Base-by-base conservation (phyloP, 805 yeast species). In the Candida adriatica region DNA sequence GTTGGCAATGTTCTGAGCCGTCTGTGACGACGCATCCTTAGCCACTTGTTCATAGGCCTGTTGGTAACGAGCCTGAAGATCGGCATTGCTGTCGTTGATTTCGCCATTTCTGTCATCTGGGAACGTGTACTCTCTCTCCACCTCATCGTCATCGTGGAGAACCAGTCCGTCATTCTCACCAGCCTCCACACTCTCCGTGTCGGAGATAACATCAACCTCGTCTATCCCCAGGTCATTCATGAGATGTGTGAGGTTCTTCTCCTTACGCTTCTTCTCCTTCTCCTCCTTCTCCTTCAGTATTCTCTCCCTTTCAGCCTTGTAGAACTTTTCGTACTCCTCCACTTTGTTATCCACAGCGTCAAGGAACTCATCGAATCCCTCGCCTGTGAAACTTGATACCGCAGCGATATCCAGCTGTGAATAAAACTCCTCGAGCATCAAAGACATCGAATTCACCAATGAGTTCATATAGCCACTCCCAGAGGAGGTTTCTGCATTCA, bases 361-460 rank as follows among this genome's bases (percentile, higher is more conserved):
- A 49, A 90, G 55, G 50, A 92, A 90, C 15, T 87, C 95, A 51
- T 87, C 95, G 53, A 92, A 84, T 0, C 99, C 99, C 3, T 69
- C 80, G 13, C 98, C 99, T 0, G 97, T 88, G 50, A 75, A 82
- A 27, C 96, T 76, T 26, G 96, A 85, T 10, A 87, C 95, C n/a
- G 85, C 79, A 26, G 83, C 95, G 39, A 88, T 84, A 53, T 92
- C 97, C 41, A 92, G 62, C 37, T 88, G 88, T 1, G 94, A 79
- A 55, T 92, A 92, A 49, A 92, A 92, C 55, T 92, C 98, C 53
- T 92, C 99, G 35, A 92, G 65, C 86, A 92, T 87, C 45, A 92
- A 66, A 20, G 95, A 82, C 95, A 92, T 84, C 2, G 96, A 87
- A 55, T 88, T 92, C 38, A 92, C 84, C 31, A 92, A 64, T 1